A percentile compares a stretch with the other conserved stretches of the same genome.
These are phyloP conservation scores for Yamadazyma endophytica DNA, from an alignment of 805 yeast genomes.

Conservation along the genomic window DNA sequence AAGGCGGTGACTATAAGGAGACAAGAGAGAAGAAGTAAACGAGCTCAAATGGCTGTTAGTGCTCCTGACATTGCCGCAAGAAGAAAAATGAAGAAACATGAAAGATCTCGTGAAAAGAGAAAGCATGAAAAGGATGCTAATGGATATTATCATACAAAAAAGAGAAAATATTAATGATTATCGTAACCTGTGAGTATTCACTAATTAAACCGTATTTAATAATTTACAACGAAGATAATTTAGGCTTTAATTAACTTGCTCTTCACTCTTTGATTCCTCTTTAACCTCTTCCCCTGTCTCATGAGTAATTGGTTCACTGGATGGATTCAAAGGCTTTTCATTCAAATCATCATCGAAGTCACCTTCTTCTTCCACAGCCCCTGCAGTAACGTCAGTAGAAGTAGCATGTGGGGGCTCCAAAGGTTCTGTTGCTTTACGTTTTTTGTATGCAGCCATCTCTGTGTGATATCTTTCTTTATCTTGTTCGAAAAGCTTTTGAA, in stretches of 20 bases:
- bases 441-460: conserved; percentile 60
- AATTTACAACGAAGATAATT: background rate
- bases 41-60: conserved; percentile 69
- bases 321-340: too few relatives aligned
- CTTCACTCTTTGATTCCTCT: too few relatives aligned
- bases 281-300: too few relatives aligned
- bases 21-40: conserved; percentile 68
- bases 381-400: conserved; percentile 5
- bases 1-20: conserved; percentile 58
- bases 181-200: too few relatives aligned
- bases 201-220: too few relatives aligned
- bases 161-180: too few relatives aligned
- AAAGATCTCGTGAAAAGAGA: conserved; percentile 71
- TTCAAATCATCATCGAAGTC: too few relatives aligned
- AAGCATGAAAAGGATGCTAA: conserved; percentile 69
- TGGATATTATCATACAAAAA: conserved; percentile 69
- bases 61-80: conserved; percentile 83
- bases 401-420: too few relatives aligned
- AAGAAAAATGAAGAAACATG: conserved; percentile 73
- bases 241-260: background rate
- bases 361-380: conserved; percentile 7
- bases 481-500: conserved; percentile 68
- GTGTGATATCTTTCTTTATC: conserved; percentile 71
- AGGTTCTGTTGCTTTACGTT: too few relatives aligned
- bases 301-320: too few relatives aligned